Percentiles rank a stretch among this genome's conserved stretches.
phyloP scores from a whole-genome alignment of 2,329 filamentous ascomycete species.

The Colletotrichum sp. region DNA sequence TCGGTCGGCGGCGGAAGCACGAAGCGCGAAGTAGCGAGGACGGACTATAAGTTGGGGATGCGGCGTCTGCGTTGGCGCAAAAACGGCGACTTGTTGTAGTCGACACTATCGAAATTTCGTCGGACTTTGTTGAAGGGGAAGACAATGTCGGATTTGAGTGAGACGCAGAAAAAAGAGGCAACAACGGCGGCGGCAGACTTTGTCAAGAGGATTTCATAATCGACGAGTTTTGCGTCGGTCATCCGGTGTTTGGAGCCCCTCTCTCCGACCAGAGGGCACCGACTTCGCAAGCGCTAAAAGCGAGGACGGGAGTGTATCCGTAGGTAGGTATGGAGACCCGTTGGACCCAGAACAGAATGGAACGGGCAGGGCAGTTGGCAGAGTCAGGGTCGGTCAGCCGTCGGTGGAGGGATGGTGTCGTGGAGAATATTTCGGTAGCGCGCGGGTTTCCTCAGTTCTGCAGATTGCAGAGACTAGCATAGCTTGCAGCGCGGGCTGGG shows the following conservation, averaged over 20 bases:
- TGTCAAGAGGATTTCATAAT: constrained; percentile 1
- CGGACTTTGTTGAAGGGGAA: neutral
- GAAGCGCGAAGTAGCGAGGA: constrained; percentile 6
- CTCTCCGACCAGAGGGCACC: constrained; percentile 11
- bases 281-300: constrained; percentile 19
- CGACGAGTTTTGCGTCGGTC: constrained; percentile 16
- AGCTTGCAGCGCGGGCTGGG: neutral
- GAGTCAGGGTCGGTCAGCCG: neutral
- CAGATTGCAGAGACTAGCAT: neutral
- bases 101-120: neutral
- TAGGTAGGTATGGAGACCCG: neutral
- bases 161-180: neutral
- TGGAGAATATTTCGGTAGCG: constrained; percentile 14
- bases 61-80: neutral
- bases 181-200: neutral
- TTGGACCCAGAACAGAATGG: neutral
- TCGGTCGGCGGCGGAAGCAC: constrained; percentile 9
- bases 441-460: neutral
- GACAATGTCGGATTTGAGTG: neutral
- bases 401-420: constrained; percentile 3
- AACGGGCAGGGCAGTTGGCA: neutral
- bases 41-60: neutral
- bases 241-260: constrained; percentile 15
- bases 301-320: neutral
- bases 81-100: neutral